Evolutionary conservation across 2,329 filamentous ascomycete species (phyloP).

Genomic region (Bretziella fagacearum): DNA sequence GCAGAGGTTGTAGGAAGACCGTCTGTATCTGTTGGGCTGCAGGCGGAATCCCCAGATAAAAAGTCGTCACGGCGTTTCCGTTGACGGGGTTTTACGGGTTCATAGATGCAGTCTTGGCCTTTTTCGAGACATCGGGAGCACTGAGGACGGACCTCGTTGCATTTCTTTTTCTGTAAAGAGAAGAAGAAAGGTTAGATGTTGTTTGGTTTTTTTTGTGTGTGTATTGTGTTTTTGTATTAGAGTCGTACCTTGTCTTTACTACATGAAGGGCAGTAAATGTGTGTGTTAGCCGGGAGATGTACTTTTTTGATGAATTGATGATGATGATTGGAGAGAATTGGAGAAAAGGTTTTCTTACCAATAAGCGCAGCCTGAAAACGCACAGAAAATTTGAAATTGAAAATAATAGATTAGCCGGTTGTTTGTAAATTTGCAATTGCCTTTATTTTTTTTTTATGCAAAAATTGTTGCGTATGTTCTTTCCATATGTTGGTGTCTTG

Average conservation of each 20-base stretch:
- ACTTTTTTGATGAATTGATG: neutral
- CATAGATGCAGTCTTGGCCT: slow-evolving; percentile 32
- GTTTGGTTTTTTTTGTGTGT: neutral
- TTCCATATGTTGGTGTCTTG: too few species aligned
- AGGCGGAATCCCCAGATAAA: too few species aligned
- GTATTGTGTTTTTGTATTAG: neutral
- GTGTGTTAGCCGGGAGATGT: neutral
- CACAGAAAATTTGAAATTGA: neutral
- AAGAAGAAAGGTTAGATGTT: neutral
- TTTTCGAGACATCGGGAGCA: slow-evolving; percentile 35
- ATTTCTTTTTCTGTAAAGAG: slow-evolving; percentile 37
- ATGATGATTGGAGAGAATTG: neutral
- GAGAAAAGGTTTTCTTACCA: slow-evolving; percentile 7
- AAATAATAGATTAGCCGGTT: neutral
- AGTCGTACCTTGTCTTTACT: slow-evolving; percentile 15
- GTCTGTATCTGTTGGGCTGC: too few species aligned
- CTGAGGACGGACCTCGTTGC: slow-evolving; percentile 34
- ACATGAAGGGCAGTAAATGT: neutral
- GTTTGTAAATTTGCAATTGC: too few species aligned
- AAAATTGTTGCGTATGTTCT: neutral
- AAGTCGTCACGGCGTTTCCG: slow-evolving; percentile 18
- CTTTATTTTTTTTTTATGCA: too few species aligned
- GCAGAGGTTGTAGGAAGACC: too few species aligned
- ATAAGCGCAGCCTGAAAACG: slow-evolving; percentile 7
- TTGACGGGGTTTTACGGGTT: slow-evolving; percentile 27